Percentiles rank a stretch among this genome's conserved stretches.
Evolutionary conservation across 2,329 filamentous ascomycete genomes (phyloP).

Genomic region (Exophiala xenobiotica): DNA sequence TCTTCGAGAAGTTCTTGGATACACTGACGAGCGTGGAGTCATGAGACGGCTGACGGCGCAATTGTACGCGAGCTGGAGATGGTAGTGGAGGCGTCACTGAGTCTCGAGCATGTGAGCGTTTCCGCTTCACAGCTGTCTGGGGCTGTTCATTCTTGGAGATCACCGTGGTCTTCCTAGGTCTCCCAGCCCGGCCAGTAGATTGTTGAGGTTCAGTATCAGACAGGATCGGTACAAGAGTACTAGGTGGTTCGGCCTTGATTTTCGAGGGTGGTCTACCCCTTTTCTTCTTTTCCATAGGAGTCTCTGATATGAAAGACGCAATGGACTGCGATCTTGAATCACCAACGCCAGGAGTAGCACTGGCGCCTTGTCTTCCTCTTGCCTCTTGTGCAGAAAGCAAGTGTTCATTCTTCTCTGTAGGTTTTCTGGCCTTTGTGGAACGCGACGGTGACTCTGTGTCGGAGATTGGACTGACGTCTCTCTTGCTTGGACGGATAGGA

Average conservation of each 20-base stretch:
- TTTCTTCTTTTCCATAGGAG: slow-evolving; percentile 20
- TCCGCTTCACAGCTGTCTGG: slow-evolving; percentile 35
- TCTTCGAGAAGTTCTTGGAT: slow-evolving; percentile 58
- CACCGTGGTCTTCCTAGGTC: slow-evolving; percentile 12
- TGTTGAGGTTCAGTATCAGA: slow-evolving; percentile 37
- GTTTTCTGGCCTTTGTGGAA: slow-evolving; percentile 11
- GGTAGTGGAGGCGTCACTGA: slow-evolving; percentile 20
- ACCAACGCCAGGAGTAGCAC: slow-evolving; percentile 24
- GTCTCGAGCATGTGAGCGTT: slow-evolving; percentile 39
- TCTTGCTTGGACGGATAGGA: slow-evolving; percentile 26
- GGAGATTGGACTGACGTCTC: slow-evolving; percentile 30
- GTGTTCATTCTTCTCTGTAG: slow-evolving; percentile 12
- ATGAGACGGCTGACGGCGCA: slow-evolving; percentile 35
- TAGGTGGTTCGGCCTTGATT: slow-evolving; percentile 33
- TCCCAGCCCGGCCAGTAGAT: slow-evolving; percentile 34
- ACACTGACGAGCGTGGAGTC: slow-evolving; percentile 39
- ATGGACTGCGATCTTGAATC: slow-evolving; percentile 28
- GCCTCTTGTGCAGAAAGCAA: slow-evolving; percentile 6
- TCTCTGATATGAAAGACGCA: slow-evolving; percentile 28
- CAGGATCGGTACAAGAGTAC: slow-evolving; percentile 36
- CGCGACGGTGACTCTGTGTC: slow-evolving; percentile 24
- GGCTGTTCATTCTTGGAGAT: slow-evolving; percentile 9
- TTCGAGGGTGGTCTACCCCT: slow-evolving; percentile 20
- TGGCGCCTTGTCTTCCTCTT: slow-evolving; percentile 23
- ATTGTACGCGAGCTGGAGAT: slow-evolving; percentile 9